Percentiles rank a stretch among this genome's conserved stretches.
phyloP scores from a whole-genome alignment of 768 basidiomycete species.

The Phylloporus sp. region DNA sequence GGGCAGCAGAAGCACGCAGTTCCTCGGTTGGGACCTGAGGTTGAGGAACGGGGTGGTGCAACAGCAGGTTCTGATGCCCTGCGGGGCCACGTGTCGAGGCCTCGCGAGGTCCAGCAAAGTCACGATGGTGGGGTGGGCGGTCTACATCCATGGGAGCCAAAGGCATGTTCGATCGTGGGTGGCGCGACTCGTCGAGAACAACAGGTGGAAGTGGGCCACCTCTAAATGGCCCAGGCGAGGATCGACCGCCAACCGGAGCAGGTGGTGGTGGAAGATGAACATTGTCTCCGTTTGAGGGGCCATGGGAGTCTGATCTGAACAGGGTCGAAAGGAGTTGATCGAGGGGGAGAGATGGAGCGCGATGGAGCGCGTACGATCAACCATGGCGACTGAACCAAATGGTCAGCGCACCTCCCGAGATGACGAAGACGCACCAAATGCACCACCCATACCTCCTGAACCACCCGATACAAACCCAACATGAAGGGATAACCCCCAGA shows the following conservation, averaged over 20 bases:
- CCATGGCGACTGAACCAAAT: too few relatives aligned
- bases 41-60: constrained; percentile 69
- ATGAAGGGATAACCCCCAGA: too few relatives aligned
- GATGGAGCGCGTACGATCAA: too few relatives aligned
- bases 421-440: too few relatives aligned
- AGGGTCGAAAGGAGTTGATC: too few relatives aligned
- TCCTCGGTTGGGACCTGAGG: constrained; percentile 53
- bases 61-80: constrained; percentile 51
- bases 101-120: constrained; percentile 51
- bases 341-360: too few relatives aligned
- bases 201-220: constrained; percentile 83
- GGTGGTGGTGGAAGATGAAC: constrained; percentile 59
- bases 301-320: too few relatives aligned
- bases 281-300: constrained; percentile 35
- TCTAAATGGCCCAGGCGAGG: constrained; percentile 71
- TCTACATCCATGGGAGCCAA: constrained; percentile 78
- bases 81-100: constrained; percentile 46
- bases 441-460: too few relatives aligned
- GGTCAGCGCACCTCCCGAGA: too few relatives aligned
- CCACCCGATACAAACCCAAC: too few relatives aligned
- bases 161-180: constrained; percentile 60
- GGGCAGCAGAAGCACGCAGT: constrained; percentile 38
- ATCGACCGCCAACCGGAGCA: constrained; percentile 42
- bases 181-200: constrained; percentile 68
- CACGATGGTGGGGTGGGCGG: constrained; percentile 50